phyloP scores from a whole-genome alignment of 129 eudicot species.

The Ambrosia artemisiifolia region DNA sequence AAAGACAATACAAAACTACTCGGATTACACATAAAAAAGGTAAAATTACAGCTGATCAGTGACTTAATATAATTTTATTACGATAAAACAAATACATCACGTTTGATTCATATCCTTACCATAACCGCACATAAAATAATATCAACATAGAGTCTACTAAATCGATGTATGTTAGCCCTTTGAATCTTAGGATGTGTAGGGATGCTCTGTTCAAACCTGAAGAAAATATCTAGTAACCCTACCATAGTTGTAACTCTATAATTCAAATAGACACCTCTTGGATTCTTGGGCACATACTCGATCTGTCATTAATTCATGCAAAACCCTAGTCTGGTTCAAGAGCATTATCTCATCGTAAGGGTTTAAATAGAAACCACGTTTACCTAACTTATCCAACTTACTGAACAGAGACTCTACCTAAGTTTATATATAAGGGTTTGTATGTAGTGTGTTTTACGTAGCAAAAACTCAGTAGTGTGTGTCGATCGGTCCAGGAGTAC shows the following conservation, averaged over 20 bases:
- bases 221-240: slow-evolving; percentile 18
- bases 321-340: slow-evolving; percentile 7
- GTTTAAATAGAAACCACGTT: slow-evolving; percentile 8
- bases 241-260: slow-evolving; percentile 15
- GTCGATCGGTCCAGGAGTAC: slow-evolving; percentile 1
- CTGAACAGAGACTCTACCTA: slow-evolving; percentile 5
- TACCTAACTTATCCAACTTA: slow-evolving; percentile 19
- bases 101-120: neutral
- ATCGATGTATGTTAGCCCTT: neutral
- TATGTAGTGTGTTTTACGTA: slow-evolving; percentile 13
- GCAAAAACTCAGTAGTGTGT: neutral
- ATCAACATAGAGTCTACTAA: neutral
- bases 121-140: neutral
- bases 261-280: slow-evolving; percentile 28
- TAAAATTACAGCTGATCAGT: too few species aligned
- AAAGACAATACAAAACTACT: too few species aligned
- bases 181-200: neutral
- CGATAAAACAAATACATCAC: too few species aligned
- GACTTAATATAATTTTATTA: too few species aligned
- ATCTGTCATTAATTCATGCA: slow-evolving; percentile 29
- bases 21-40: too few species aligned
- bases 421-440: slow-evolving; percentile 1
- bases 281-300: slow-evolving; percentile 32
- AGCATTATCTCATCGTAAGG: slow-evolving; percentile 38
- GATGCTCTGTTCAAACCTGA: slow-evolving; percentile 25